These are phyloP conservation scores for Verticillium nubilum DNA, from an alignment of 2,329 filamentous ascomycete species.

Conservation along the genomic window DNA sequence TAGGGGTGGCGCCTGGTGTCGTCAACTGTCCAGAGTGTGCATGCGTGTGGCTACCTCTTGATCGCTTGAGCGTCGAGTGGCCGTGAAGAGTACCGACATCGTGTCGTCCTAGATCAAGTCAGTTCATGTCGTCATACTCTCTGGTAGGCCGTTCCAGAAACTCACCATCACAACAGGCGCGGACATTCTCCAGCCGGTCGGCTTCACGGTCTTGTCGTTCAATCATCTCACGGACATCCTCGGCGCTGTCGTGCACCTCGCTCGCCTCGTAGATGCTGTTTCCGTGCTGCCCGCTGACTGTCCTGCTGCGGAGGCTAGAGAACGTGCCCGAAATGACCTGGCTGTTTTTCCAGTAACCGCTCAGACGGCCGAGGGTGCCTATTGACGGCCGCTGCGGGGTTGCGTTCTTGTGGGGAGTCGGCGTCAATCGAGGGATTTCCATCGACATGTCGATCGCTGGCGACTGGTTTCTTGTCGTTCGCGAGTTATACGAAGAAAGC, in stretches of 20 bases:
- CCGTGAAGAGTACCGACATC: slow-evolving; percentile 59
- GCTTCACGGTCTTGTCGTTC: slow-evolving; percentile 72
- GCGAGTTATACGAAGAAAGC: slow-evolving; percentile 75
- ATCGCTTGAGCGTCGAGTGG: slow-evolving; percentile 32
- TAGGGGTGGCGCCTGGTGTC: slow-evolving; percentile 25
- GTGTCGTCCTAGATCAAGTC: slow-evolving; percentile 56
- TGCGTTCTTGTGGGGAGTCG: slow-evolving; percentile 36
- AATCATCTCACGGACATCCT: slow-evolving; percentile 76
- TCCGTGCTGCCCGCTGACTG: slow-evolving; percentile 32
- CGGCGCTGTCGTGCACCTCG: slow-evolving; percentile 69
- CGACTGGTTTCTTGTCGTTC: slow-evolving; percentile 61
- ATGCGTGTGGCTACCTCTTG: slow-evolving; percentile 33
- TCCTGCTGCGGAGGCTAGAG: slow-evolving; percentile 48
- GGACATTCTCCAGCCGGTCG: slow-evolving; percentile 85
- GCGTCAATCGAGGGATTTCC: slow-evolving; percentile 52
- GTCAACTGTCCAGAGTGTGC: slow-evolving; percentile 28
- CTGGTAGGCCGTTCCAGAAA: slow-evolving; percentile 11
- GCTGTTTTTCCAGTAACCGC: slow-evolving; percentile 52
- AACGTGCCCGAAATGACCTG: slow-evolving; percentile 42
- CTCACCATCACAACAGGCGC: slow-evolving; percentile 96
- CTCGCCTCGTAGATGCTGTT: slow-evolving; percentile 53
- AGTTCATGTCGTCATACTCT: slow-evolving; percentile 1
- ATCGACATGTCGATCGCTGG: slow-evolving; percentile 46
- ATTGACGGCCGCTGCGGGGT: slow-evolving; percentile 24
- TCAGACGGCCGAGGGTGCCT: slow-evolving; percentile 53